A percentile compares a stretch with the other conserved stretches of the same genome.
These are phyloP conservation scores for Aspergillus quadricinctus DNA, from an alignment of 2,329 filamentous ascomycete genomes.

Conservation along the genomic window DNA sequence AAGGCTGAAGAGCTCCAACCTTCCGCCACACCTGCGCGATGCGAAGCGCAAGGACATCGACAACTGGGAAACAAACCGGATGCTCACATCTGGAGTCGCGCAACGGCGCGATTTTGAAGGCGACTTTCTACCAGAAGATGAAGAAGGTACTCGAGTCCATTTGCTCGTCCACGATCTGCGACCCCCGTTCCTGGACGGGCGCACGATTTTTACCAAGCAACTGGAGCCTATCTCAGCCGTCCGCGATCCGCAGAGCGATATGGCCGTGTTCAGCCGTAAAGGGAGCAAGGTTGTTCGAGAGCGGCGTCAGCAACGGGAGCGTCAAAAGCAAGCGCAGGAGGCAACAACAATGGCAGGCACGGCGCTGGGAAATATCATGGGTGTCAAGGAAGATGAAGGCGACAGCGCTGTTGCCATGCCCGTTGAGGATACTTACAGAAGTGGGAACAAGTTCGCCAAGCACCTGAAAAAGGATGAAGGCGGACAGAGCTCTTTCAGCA, in stretches of 20 bases:
- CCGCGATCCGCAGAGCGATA: conserved; percentile 90
- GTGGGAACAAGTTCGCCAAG: conserved; percentile 75
- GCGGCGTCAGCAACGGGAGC: conserved; percentile 82
- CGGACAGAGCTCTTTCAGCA: conserved; percentile 82
- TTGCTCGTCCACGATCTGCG: conserved; percentile 88
- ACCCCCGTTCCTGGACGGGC: conserved; percentile 90
- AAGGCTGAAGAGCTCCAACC: conserved; percentile 35
- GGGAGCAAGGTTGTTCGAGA: conserved; percentile 92
- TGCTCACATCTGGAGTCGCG: conserved; percentile 93
- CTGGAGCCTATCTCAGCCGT: conserved; percentile 91
- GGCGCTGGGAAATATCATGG: conserved; percentile 89
- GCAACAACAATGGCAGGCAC: conserved; percentile 92
- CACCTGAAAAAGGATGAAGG: conserved; percentile 85
- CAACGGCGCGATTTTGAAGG: conserved; percentile 76
- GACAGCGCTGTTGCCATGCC: conserved; percentile 80
- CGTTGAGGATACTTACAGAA: conserved; percentile 64
- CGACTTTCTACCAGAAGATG: conserved; percentile 78
- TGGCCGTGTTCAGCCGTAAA: conserved; percentile 96
- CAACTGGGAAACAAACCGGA: conserved; percentile 97
- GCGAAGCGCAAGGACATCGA: conserved; percentile 86
- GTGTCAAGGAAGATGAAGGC: conserved; percentile 81
- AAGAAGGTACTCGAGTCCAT: conserved; percentile 85
- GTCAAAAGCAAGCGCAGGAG: conserved; percentile 90
- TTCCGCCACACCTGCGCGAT: conserved; percentile 34
- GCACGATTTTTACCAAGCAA: conserved; percentile 96